These are phyloP conservation scores for Capniomyces stellatus DNA, from an alignment of 371 early-diverging fungal genomes.

Conservation along the genomic window DNA sequence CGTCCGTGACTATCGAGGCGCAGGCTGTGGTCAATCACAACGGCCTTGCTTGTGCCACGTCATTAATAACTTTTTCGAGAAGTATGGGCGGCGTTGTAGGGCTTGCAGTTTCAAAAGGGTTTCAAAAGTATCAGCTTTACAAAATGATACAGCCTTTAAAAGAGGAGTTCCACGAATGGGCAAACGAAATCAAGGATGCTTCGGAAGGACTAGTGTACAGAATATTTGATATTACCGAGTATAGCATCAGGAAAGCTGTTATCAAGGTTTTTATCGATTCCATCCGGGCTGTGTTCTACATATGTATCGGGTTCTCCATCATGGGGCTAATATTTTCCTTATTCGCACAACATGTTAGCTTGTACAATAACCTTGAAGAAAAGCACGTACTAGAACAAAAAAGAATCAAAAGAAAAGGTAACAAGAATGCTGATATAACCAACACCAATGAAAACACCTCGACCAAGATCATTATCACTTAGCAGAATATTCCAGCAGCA, in stretches of 20 bases:
- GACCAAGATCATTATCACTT: too few species aligned
- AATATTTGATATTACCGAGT: neutral
- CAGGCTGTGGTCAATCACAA: conserved; percentile 1
- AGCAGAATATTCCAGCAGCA: too few species aligned
- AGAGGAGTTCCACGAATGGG: neutral
- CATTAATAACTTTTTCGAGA: conserved; percentile 1
- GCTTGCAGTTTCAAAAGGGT: conserved; percentile 2
- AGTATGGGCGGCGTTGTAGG: conserved; percentile 5
- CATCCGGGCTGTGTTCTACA: neutral
- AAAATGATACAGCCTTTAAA: neutral
- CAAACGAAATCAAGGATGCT: neutral
- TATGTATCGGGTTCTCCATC: neutral
- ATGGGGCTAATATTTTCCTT: neutral
- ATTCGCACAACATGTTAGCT: neutral
- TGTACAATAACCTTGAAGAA: neutral
- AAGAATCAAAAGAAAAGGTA: neutral
- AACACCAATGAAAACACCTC: too few species aligned
- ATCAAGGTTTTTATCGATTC: neutral
- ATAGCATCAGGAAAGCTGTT: neutral
- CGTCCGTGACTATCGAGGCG: conserved; percentile 1
- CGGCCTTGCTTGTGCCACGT: neutral
- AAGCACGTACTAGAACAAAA: neutral
- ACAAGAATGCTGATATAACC: too few species aligned
- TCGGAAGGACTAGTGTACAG: neutral
- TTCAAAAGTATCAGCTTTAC: neutral